phyloP scores from a whole-genome alignment of 768 basidiomycete genomes.

The Boletellus emodensis region DNA sequence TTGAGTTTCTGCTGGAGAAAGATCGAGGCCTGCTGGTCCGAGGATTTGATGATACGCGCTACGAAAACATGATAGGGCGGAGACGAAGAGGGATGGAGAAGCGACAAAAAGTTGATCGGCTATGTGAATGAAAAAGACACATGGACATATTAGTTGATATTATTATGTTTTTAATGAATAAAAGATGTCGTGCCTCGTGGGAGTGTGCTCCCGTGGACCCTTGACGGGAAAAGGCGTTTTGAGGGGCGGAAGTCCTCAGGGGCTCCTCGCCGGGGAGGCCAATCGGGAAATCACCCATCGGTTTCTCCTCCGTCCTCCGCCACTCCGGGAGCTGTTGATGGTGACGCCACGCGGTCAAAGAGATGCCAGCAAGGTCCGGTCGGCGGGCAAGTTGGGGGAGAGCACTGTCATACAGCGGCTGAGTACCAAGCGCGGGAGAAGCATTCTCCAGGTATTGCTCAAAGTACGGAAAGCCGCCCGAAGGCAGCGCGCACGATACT shows the following conservation, averaged over 20 bases:
- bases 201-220: constrained; percentile 26
- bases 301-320: constrained; percentile 37
- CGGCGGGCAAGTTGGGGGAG: constrained; percentile 26
- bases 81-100: constrained; percentile 80
- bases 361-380: constrained; percentile 10
- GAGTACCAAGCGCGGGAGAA: constrained; percentile 34
- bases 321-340: constrained; percentile 39
- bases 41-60: constrained; percentile 80
- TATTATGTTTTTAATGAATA: not conserved
- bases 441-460: constrained; percentile 50
- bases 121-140: constrained; percentile 27
- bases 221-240: constrained; percentile 25
- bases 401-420: constrained; percentile 33
- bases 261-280: constrained; percentile 26
- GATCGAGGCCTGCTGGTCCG: constrained; percentile 87
- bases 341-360: constrained; percentile 22
- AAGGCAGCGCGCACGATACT: constrained; percentile 16
- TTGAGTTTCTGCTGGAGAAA: constrained; percentile 90
- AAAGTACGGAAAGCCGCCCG: constrained; percentile 40
- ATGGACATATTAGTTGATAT: constrained; percentile 17
- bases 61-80: constrained; percentile 84
- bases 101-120: constrained; percentile 87
- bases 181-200: constrained; percentile 48
- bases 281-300: constrained; percentile 21
- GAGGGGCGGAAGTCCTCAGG: constrained; percentile 28